Conservation (phyloP, 495 filamentous ascomycete genomes). For the Darksidea phi region DNA sequence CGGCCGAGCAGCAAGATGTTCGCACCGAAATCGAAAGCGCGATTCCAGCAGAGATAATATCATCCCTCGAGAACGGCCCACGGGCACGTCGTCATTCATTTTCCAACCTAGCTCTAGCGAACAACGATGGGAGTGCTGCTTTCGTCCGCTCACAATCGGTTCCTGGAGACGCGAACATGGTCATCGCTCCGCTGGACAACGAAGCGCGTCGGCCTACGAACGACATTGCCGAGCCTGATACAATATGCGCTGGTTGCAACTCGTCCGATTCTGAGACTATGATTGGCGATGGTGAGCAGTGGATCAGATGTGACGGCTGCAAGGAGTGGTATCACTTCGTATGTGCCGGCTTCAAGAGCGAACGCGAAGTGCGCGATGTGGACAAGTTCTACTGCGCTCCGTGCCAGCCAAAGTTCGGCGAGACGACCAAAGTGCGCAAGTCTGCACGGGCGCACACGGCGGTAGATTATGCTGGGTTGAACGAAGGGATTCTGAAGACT, state of each 20-base stretch:
- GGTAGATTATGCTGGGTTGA: conserved; percentile 73
- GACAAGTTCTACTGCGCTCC: conserved; percentile 68
- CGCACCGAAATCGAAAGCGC: background rate
- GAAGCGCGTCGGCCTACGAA: background rate
- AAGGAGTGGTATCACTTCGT: conserved; percentile 73
- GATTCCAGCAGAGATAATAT: background rate
- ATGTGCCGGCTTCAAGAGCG: conserved; percentile 70
- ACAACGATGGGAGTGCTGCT: background rate
- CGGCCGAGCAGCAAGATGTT: conserved; percentile 14
- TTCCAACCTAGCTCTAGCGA: conserved; percentile 2
- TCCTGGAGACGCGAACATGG: conserved; percentile 25
- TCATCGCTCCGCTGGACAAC: background rate
- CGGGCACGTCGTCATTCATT: conserved; percentile 27
- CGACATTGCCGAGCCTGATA: conserved; percentile 13
- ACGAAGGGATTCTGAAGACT: conserved; percentile 70
- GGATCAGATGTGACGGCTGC: conserved; percentile 76
- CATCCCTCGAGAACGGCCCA: background rate
- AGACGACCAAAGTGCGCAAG: conserved; percentile 60
- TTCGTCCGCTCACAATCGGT: conserved; percentile 35
- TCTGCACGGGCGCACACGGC: conserved; percentile 63
- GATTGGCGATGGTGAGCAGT: conserved; percentile 45
- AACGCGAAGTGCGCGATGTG: conserved; percentile 65
- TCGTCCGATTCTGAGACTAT: conserved; percentile 35
- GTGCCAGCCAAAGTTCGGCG: conserved; percentile 61
- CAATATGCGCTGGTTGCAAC: conserved; percentile 45